These are phyloP conservation scores for Colletotrichum magnum DNA, from an alignment of 2,329 filamentous ascomycete genomes.

Conservation along the genomic window DNA sequence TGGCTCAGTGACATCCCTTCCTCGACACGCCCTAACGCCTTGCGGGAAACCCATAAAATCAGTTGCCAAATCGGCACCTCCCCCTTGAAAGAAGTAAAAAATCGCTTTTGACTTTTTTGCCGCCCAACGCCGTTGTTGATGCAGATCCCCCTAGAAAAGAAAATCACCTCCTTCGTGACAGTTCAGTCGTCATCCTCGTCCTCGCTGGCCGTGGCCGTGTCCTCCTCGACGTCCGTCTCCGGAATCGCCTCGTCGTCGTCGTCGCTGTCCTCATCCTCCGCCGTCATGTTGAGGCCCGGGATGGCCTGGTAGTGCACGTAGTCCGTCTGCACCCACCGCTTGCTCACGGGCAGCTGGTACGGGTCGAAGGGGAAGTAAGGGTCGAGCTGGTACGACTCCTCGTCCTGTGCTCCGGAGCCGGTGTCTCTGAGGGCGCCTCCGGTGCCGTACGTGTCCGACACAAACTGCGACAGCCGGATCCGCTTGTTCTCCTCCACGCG, in stretches of 20 bases:
- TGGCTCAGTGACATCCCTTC: not conserved
- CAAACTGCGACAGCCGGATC: conserved; percentile 81
- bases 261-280: conserved; percentile 68
- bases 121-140: conserved; percentile 44
- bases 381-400: conserved; percentile 87
- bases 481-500: conserved; percentile 94
- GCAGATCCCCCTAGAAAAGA: conserved; percentile 31
- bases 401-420: conserved; percentile 70
- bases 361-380: conserved; percentile 98
- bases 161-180: conserved; percentile 17
- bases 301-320: conserved; percentile 87
- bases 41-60: conserved; percentile 31
- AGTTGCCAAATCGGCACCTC: conserved; percentile 33
- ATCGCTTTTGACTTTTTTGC: conserved; percentile 34
- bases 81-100: not conserved
- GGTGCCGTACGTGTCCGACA: conserved; percentile 69
- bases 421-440: conserved; percentile 69
- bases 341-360: conserved; percentile 89
- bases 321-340: conserved; percentile 87
- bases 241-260: conserved; percentile 62
- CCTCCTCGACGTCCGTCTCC: conserved; percentile 63
- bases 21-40: conserved; percentile 37
- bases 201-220: conserved; percentile 65
- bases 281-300: conserved; percentile 75
- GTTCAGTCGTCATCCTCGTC: conserved; percentile 56